Base-by-base conservation (phyloP, 2,329 filamentous ascomycete species). In the Beauveria caledonica region DNA sequence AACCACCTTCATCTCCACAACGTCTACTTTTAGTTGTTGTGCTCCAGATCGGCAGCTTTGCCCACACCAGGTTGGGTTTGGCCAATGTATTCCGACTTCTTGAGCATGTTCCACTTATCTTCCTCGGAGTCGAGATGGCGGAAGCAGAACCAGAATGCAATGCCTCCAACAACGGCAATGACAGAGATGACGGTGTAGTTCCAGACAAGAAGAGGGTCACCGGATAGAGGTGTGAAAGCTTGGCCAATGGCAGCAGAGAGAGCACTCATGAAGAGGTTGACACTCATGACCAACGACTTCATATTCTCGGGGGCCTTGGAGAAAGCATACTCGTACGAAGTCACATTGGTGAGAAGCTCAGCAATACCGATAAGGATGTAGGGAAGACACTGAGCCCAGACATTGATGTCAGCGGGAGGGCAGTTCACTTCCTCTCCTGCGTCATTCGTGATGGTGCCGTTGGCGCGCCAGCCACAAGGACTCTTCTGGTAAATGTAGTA, bases 271-370 rank as follows among this genome's bases (percentile, higher is more conserved):
- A 88, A 86, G 44, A 90, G 78, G 68, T 86, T 86, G 67, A 91
- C 77, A 21, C 83, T 82, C 72, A 82, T 80, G 66, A 92, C 87
- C n/a, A 92, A 78, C 1, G 86, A 88, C 65, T 87, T 86, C 89
- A 92, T 92, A 76, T 90, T 91, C 68, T 82, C 84, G 27, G 89
- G 89, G 0, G 88, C 87, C 73, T 90, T 90, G 70, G 86, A 86
- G 76, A 86, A 92, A 39, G 89, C 89, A 64, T 90, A 90, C 70
- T 91, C 88, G 64, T 88, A 83, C 1, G 85, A 85, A 17, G 80
- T 81, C 62, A 82, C 78, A 67, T 80, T 80, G 64, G 79, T 76
- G 65, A 82, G 77, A 58, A 82, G 79, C 71, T 83, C 80, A 9
- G 79, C 76, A 4, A 81, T 68, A 63, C 79, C 80, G 27, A 79